phyloP scores from a whole-genome alignment of 2,329 filamentous ascomycete species.

The Orbilia javanica region DNA sequence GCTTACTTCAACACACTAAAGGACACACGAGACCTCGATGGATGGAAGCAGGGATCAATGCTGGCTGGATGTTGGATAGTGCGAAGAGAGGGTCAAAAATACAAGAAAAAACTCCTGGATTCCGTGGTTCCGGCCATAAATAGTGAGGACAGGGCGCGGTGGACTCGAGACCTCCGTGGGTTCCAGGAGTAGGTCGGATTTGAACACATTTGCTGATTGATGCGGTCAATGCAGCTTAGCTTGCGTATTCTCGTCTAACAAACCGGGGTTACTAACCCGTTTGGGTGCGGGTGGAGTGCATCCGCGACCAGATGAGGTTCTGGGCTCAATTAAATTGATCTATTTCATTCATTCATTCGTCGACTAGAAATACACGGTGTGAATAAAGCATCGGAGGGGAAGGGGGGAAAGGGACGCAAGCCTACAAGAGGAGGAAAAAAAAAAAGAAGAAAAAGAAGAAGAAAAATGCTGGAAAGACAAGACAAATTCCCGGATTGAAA shows the following conservation, averaged over 20 bases:
- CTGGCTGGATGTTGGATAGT: neutral
- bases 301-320: neutral
- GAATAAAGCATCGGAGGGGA: neutral
- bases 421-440: too few relatives aligned
- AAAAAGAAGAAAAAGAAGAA: too few relatives aligned
- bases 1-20: conserved; percentile 30
- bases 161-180: conserved; percentile 18
- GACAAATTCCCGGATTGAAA: neutral
- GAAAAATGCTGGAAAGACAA: conserved; percentile 22
- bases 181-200: conserved; percentile 28
- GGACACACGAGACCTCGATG: conserved; percentile 21
- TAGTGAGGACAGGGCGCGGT: neutral
- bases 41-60: neutral
- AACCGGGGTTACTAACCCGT: conserved; percentile 6
- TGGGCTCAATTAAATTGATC: neutral
- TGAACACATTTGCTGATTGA: conserved; percentile 46
- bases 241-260: conserved; percentile 7
- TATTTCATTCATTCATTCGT: conserved; percentile 26
- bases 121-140: neutral
- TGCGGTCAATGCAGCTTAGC: conserved; percentile 16
- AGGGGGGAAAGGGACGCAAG: neutral
- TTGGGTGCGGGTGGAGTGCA: neutral
- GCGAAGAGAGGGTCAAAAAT: neutral
- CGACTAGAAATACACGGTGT: conserved; percentile 24
- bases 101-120: neutral